Evolutionary conservation across 495 filamentous ascomycete genomes (phyloP), one percentile per base, ranked within the genome.

Genomic region (Talaromyces borbonicus): DNA sequence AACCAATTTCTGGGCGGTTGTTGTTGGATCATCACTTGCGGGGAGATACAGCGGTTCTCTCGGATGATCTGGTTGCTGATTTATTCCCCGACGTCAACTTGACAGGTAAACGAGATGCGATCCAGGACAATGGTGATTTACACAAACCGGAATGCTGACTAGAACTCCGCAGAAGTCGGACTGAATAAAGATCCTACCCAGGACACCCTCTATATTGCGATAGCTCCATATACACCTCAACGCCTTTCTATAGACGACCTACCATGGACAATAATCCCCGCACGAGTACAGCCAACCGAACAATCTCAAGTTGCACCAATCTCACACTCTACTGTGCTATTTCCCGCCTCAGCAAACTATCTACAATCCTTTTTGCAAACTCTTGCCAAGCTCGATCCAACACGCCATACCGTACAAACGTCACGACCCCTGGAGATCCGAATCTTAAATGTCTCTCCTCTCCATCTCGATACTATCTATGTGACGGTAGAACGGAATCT

Each of bases 31-130:
- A 84, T 56, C 83, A 89, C 62, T 69, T 94, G 52, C 87, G 82
- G 65, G 87, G 85, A n/a, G 87, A 93, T 50, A 77, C 88, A 24
- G 92, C 87, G 37, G 78, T 92, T 35, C 58, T 98, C 41, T 93
- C 90, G 14, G 83, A 90, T 53, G 85, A 94, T 59, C 72, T 98
- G 26, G 87, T 84, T 48, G 69, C 72, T 23, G 84, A 93, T 57
- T 73, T 96, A 33, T 94, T 94, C 56, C 84, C 81, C 19, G 71
- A 74, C 12, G 52, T 67, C 20, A 57, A 61, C 32, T 55, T 64
- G 47, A 52, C 58, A 50, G 60, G 66, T 69, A 47, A 63, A 61
- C 50, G 26, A 45, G 20, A 37, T 11, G 7, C 3, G 19, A 15
- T 9, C 37, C 15, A 22, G 12, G 14, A 18, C 19, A 41, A 23